Base-by-base conservation (phyloP, 805 yeast genomes). In the Zygotorulaspora chibaensis region DNA sequence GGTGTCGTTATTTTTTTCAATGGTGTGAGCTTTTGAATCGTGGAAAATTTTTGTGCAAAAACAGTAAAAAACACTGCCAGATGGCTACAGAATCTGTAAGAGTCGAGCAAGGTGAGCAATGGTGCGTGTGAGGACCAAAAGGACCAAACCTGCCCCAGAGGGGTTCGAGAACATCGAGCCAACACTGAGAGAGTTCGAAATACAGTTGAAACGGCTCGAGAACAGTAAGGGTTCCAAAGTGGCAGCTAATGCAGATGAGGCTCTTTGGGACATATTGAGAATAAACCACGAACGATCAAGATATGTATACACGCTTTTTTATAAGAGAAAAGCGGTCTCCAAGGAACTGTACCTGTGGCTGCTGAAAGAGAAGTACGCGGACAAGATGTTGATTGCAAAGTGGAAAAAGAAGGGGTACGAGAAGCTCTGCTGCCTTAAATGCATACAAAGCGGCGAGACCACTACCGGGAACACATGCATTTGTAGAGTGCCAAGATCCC, bases 361-460 rank as follows among this genome's bases (percentile, higher is more conserved):
- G 16, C 57, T 87, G 37, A 76, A 76, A 55, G 81, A 85, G 54
- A 76, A 78, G 47, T 77, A 79, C 51, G 85, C 78, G 2, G 91
- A 89, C 59, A 77, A 71, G 5, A 75, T 79, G 36, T 67, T 89
- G 45, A 86, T 89, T 26, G 91, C 96, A 17, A 89, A 83, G 70
- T 84, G 90, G 90, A 80, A 79, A 64, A 83, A 82, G 58, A 81
- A 78, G 58, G 96, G 96, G 8, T 89, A 89, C 62, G 96, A 89
- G 59, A 77, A 83, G 45, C 67, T 89, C 38, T 89, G 97, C 59
- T 89, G 97, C 61, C 63, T 89, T 48, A 74, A 76, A 51, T 89
- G 97, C 61, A 87, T 89, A 28, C 79, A 78, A 56, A 73, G 73
- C 23, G 64, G 64, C 31, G 88, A 84, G 50, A 80, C 74, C 37